Evolutionary conservation across 2,329 filamentous ascomycete species (phyloP).

Genomic region (Zasmidium cellare): DNA sequence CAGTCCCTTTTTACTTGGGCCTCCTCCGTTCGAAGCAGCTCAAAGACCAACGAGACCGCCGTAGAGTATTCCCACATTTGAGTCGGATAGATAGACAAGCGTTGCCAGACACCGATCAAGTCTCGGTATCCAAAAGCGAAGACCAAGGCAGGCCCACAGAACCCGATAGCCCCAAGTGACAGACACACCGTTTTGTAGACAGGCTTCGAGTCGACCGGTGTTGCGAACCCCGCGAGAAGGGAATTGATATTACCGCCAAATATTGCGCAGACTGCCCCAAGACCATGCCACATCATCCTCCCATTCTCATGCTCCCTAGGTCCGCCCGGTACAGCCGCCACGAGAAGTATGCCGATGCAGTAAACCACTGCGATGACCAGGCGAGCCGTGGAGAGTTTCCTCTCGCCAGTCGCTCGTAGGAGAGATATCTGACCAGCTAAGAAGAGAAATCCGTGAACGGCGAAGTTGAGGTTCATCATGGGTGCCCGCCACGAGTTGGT

Average conservation of each 20-base stretch:
- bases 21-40: slow-evolving; percentile 1
- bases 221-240: slow-evolving; percentile 9
- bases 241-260: slow-evolving; percentile 12
- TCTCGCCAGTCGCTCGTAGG: background rate
- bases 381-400: slow-evolving; percentile 1
- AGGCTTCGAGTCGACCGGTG: background rate
- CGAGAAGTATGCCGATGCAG: slow-evolving; percentile 10
- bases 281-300: slow-evolving; percentile 1
- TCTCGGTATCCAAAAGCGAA: background rate
- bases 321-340: slow-evolving; percentile 11
- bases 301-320: slow-evolving; percentile 8
- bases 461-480: slow-evolving; percentile 16
- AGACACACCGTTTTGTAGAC: slow-evolving; percentile 11
- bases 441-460: slow-evolving; percentile 12
- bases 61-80: slow-evolving; percentile 12
- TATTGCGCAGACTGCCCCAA: slow-evolving; percentile 13
- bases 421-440: slow-evolving; percentile 8
- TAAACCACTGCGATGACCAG: slow-evolving; percentile 5
- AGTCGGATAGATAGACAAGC: slow-evolving; percentile 13
- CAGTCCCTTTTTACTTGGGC: background rate
- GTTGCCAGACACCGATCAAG: slow-evolving; percentile 8
- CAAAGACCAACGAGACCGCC: slow-evolving; percentile 2
- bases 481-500: slow-evolving; percentile 8
- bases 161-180: slow-evolving; percentile 5
- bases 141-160: slow-evolving; percentile 3